Percentiles rank a stretch among this genome's conserved stretches.
Evolutionary conservation across 129 eudicot genomes (phyloP).

Genomic region (Oenanthe sinensis): DNA sequence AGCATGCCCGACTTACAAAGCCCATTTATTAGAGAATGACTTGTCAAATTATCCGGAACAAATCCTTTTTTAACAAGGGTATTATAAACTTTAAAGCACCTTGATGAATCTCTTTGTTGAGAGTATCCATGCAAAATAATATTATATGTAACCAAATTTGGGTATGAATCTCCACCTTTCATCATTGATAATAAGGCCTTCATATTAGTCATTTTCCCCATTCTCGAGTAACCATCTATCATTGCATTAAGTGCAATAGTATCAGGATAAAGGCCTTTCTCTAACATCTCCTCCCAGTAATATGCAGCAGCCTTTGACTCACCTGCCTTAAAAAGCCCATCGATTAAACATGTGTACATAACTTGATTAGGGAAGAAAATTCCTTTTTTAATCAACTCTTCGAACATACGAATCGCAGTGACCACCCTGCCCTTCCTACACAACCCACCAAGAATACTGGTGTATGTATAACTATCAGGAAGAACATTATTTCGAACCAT

Average conservation of each 20-base stretch:
- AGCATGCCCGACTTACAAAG: slow-evolving; percentile 51
- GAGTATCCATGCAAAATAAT: slow-evolving; percentile 79
- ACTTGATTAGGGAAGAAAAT: slow-evolving; percentile 37
- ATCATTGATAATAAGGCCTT: slow-evolving; percentile 30
- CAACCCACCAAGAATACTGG: slow-evolving; percentile 49
- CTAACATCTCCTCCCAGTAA: slow-evolving; percentile 49
- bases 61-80: slow-evolving; percentile 44
- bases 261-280: slow-evolving; percentile 41
- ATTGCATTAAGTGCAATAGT: slow-evolving; percentile 58
- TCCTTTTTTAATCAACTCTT: slow-evolving; percentile 34
- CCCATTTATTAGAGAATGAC: slow-evolving; percentile 57
- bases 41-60: slow-evolving; percentile 67
- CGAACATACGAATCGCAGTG: slow-evolving; percentile 49
- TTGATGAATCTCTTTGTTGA: slow-evolving; percentile 33
- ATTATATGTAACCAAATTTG: slow-evolving; percentile 74
- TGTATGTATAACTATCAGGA: slow-evolving; percentile 62
- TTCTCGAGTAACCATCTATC: slow-evolving; percentile 66
- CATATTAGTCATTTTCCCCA: slow-evolving; percentile 43
- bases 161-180: slow-evolving; percentile 28
- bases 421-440: slow-evolving; percentile 68
- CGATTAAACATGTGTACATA: slow-evolving; percentile 55
- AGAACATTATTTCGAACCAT: slow-evolving; percentile 53
- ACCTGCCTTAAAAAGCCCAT: slow-evolving; percentile 55
- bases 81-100: slow-evolving; percentile 42
- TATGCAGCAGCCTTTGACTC: slow-evolving; percentile 47